These are phyloP conservation scores for Diddensiella caesifluorescens DNA, from an alignment of 805 yeast species.

Conservation along the genomic window DNA sequence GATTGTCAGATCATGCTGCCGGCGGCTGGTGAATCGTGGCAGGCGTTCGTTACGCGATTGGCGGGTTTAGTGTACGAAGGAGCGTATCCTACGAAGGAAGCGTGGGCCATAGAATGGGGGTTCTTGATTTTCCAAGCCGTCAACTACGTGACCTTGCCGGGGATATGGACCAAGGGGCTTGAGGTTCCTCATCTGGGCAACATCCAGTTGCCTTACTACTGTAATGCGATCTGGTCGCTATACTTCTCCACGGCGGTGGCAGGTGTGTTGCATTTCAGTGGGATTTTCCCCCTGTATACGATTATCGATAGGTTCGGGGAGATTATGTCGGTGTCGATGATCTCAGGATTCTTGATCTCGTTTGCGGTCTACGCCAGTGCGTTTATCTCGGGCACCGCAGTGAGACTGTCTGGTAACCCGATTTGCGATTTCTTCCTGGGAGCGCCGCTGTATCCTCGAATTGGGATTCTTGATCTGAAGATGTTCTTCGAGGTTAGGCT, in stretches of 20 bases:
- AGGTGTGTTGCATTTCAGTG: conserved; percentile 63
- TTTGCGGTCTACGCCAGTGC: conserved; percentile 66
- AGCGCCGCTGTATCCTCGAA: conserved; percentile 92
- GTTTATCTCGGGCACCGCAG: conserved; percentile 64
- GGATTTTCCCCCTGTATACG: conserved; percentile 65
- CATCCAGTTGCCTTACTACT: conserved; percentile 81
- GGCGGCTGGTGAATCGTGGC: conserved; percentile 41
- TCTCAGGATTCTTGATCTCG: conserved; percentile 67
- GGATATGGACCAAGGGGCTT: conserved; percentile 92
- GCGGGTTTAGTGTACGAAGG: conserved; percentile 36
- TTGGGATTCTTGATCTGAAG: conserved; percentile 88
- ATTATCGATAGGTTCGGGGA: conserved; percentile 81
- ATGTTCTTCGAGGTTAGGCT: conserved; percentile 97
- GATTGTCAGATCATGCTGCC: conserved; percentile 72
- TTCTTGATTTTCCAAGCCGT: conserved; percentile 65
- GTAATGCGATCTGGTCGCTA: conserved; percentile 86
- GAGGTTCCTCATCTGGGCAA: conserved; percentile 78
- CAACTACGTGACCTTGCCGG: conserved; percentile 82
- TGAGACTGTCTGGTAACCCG: conserved; percentile 86
- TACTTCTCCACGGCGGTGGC: conserved; percentile 60
- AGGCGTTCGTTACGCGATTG: conserved; percentile 47
- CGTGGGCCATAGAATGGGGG: conserved; percentile 66
- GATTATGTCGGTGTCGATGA: conserved; percentile 87
- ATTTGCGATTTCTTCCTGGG: conserved; percentile 95
- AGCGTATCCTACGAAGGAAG: conserved; percentile 41